Evolutionary conservation across 2,329 filamentous ascomycete species (phyloP), one percentile per base, ranked within the genome.

Genomic region (Periconia digitata): DNA sequence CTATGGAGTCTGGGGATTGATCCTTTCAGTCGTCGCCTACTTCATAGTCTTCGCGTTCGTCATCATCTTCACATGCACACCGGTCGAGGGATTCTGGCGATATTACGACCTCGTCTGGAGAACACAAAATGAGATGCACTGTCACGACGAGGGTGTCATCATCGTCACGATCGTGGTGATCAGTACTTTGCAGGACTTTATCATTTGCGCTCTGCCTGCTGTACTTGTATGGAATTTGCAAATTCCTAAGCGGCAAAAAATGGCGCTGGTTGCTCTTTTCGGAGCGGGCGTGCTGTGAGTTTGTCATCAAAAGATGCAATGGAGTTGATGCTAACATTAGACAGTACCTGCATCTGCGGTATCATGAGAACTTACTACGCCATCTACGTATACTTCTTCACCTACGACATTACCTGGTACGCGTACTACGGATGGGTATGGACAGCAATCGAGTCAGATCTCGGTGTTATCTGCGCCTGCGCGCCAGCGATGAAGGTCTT

Each of bases 221-320:
- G 64, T 77, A 18, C 68, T 78, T 23, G 72, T 77, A 6, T 67
- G 72, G 62, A 71, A 74, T n/a, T 61, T 79, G 5, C 66, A 72
- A 22, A 69, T 79, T 34, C 66, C 73, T 3, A 58, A 47, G 15
- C 61, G 67, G 16, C 76, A 79, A 54, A 78, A 76, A 58, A 47
- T 75, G 21, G 73, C 69, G 0, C 57, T 76, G 5, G 73, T 76
- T 37, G 72, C 74, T 37, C 69, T 79, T 56, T 69, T 74, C 64
- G 73, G 62, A 5, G 49, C 76, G 7, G 73, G 76, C 1, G 63
- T 77, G 4, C 62, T 79, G 67, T 74, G 48, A 58, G 60, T 59
- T 16, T 10, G 17, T 10, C 16, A 15, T 23, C 38, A 6, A 20
- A 13, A 6, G n/a, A 23, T 3, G 12, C 32, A n/a, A 8, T 8